Evolutionary conservation across 2,329 filamentous ascomycete genomes (phyloP).

Genomic region (Orbilia brochopaga): DNA sequence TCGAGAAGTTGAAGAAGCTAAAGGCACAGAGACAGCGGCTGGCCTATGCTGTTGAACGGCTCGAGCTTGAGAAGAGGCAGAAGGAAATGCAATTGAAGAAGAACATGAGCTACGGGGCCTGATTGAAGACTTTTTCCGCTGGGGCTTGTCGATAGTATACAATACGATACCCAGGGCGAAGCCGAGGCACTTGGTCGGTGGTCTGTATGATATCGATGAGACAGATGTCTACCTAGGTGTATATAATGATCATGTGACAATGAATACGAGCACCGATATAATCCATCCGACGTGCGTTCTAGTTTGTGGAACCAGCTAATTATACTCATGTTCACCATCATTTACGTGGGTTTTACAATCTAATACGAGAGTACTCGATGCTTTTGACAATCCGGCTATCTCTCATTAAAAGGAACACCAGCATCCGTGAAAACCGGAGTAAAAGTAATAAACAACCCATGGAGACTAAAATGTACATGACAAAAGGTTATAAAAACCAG

Average conservation of each 20-base stretch:
- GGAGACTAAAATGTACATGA: slow-evolving; percentile 50
- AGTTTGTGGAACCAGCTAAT: too few species aligned
- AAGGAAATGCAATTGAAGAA: slow-evolving; percentile 71
- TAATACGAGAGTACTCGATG: background rate
- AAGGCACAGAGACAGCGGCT: slow-evolving; percentile 82
- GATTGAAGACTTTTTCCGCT: background rate
- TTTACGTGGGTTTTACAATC: background rate
- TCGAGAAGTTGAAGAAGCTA: slow-evolving; percentile 70
- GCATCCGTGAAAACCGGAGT: slow-evolving; percentile 41
- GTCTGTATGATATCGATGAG: too few species aligned
- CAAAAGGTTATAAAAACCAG: slow-evolving; percentile 22
- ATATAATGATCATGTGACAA: too few species aligned
- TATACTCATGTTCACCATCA: background rate
- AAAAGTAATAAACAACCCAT: slow-evolving; percentile 31
- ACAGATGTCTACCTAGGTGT: too few species aligned
- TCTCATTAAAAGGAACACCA: slow-evolving; percentile 33
- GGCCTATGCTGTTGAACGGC: slow-evolving; percentile 81
- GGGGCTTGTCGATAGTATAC: slow-evolving; percentile 6
- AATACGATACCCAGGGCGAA: slow-evolving; percentile 28
- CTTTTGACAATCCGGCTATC: slow-evolving; percentile 13
- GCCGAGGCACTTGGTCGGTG: too few species aligned
- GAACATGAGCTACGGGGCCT: slow-evolving; percentile 63
- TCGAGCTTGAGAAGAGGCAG: slow-evolving; percentile 85
- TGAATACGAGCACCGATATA: too few species aligned
- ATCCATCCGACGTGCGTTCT: too few species aligned